Conservation (phyloP, 345 rosid genomes). For the Theobroma cacao region DNA sequence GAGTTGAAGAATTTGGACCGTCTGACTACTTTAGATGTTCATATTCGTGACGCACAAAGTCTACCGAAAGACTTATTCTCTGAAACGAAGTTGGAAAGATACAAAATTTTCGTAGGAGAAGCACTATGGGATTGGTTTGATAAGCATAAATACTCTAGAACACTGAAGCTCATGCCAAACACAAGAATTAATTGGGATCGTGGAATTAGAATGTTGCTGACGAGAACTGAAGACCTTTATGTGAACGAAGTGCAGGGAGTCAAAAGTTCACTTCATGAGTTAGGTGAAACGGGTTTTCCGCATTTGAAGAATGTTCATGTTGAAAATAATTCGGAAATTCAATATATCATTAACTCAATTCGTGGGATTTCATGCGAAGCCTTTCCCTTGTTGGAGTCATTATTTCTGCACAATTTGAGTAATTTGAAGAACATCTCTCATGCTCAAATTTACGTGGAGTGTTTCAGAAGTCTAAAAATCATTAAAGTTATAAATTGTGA, state of each 20-base stretch:
- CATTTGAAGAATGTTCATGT: not conserved
- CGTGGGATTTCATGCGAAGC: not conserved
- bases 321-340: not conserved
- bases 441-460: not conserved
- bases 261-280: not conserved
- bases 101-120: not conserved
- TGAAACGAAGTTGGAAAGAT: not conserved
- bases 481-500: not conserved
- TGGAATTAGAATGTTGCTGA: not conserved
- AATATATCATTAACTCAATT: not conserved
- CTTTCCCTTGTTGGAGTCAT: not conserved
- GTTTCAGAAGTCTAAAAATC: not conserved
- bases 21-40: conserved; percentile 7
- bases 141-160: not conserved
- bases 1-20: conserved; percentile 19
- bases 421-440: not conserved
- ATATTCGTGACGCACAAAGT: not conserved
- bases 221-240: not conserved
- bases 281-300: not conserved
- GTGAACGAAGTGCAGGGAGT: not conserved
- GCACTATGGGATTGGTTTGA: not conserved
- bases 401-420: not conserved
- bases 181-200: not conserved
- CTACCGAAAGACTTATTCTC: not conserved
- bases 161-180: not conserved